Evolutionary conservation across 495 filamentous ascomycete genomes (phyloP).

Genomic region (Penicillium taxi): DNA sequence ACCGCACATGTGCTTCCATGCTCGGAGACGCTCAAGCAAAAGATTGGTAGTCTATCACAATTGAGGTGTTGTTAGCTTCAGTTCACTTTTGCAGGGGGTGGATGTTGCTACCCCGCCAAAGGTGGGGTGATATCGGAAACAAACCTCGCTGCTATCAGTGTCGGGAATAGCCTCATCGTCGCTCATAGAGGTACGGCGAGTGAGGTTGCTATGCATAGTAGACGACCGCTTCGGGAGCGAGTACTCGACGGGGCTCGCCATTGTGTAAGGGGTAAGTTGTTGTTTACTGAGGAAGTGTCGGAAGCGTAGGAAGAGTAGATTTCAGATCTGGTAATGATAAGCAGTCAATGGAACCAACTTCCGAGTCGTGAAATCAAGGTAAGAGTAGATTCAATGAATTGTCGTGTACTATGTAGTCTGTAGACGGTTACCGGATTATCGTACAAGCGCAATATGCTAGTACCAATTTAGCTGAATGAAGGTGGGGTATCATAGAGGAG

Average conservation of each 20-base stretch:
- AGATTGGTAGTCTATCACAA: slow-evolving; percentile 58
- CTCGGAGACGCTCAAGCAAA: slow-evolving; percentile 74
- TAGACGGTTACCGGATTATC: too few relatives aligned
- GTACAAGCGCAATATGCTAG: too few relatives aligned
- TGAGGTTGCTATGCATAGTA: slow-evolving; percentile 43
- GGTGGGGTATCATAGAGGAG: slow-evolving; percentile 5
- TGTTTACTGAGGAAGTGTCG: neutral
- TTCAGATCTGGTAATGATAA: too few relatives aligned
- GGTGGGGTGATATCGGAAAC: too few relatives aligned
- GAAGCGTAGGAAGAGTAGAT: neutral
- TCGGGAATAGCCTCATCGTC: slow-evolving; percentile 64
- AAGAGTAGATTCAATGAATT: too few relatives aligned
- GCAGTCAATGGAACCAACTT: too few relatives aligned
- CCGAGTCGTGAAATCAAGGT: too few relatives aligned
- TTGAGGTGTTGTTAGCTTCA: slow-evolving; percentile 8
- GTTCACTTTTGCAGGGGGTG: neutral
- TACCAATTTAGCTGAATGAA: neutral
- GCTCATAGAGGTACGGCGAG: slow-evolving; percentile 31
- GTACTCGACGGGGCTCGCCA: slow-evolving; percentile 33
- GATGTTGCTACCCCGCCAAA: neutral
- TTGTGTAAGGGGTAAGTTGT: slow-evolving; percentile 8
- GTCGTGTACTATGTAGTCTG: too few relatives aligned
- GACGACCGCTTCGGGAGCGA: slow-evolving; percentile 48
- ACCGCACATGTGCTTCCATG: slow-evolving; percentile 89
- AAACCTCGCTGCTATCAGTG: slow-evolving; percentile 70